phyloP scores from a whole-genome alignment of 2,329 filamentous ascomycete genomes.

The Blumeria hordei region DNA sequence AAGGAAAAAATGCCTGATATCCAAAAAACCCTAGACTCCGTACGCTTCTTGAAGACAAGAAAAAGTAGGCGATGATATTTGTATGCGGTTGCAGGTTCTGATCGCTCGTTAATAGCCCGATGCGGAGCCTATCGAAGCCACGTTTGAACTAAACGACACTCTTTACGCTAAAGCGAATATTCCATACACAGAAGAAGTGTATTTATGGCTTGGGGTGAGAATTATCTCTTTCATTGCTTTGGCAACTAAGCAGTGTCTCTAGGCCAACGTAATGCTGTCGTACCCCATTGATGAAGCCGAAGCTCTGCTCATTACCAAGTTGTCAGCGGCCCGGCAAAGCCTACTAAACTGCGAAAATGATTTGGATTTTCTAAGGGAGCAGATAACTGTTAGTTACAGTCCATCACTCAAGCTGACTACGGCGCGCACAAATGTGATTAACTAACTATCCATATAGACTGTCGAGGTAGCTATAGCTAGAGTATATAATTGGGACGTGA shows the following conservation, averaged over 20 bases:
- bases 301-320: slow-evolving; percentile 50
- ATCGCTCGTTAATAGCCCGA: slow-evolving; percentile 10
- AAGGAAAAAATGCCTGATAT: slow-evolving; percentile 96
- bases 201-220: slow-evolving; percentile 79
- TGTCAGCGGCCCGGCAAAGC: slow-evolving; percentile 55
- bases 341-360: slow-evolving; percentile 86
- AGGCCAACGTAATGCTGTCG: slow-evolving; percentile 93
- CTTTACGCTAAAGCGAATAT: slow-evolving; percentile 74
- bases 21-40: slow-evolving; percentile 80
- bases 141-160: slow-evolving; percentile 91
- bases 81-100: slow-evolving; percentile 4
- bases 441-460: slow-evolving; percentile 5
- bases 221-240: not conserved
- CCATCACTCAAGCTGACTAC: not conserved
- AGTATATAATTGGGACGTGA: slow-evolving; percentile 99
- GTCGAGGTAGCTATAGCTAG: slow-evolving; percentile 89
- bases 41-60: slow-evolving; percentile 57
- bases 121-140: slow-evolving; percentile 59
- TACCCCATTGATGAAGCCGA: slow-evolving; percentile 82
- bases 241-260: slow-evolving; percentile 1
- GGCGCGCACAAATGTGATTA: too few relatives aligned
- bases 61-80: slow-evolving; percentile 29
- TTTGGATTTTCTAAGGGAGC: slow-evolving; percentile 79
- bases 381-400: slow-evolving; percentile 54
- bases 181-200: slow-evolving; percentile 69